Base-by-base conservation (phyloP, 768 basidiomycete species). In the Tylopilus felleus region DNA sequence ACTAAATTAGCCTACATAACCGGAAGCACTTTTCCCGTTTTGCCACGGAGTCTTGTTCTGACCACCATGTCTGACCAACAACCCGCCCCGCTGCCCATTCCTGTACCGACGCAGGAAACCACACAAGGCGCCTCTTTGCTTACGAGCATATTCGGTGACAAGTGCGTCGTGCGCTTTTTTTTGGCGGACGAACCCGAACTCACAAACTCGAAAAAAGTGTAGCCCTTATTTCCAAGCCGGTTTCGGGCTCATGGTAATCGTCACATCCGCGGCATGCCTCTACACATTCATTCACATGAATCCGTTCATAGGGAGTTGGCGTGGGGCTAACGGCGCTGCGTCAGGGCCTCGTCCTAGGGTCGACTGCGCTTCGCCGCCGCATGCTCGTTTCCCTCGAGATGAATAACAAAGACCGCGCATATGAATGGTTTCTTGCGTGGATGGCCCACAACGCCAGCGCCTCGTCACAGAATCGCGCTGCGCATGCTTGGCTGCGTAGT, bases 221-320 rank as follows among this genome's bases (percentile, higher is more conserved):
- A 99, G 97, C 68, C 96, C 93, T 35, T 95, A 93, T 75, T 98
- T 99, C 68, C 92, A 96, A 68, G 97, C 96, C 45, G 96, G 97
- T 25, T 98, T 98, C 64, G 97, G 96, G 33, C 81, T 99, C 35
- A 95, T 98, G 94, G 96, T 95, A 60, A 53, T 73, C 21, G 16
- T 31, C 27, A 29, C 43, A 19, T 29, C 16, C 43, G 56, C 38
- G 17, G 19, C 25, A 16, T 42, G 1, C 22, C 28, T 31, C 10
- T 31, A 22, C 22, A 19, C 41, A 13, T 52, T 61, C 41, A 13
- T 52, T 61, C 39, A 60, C 46, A 49, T 35, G 3, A 6, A 12
- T 36, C 3, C 14, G n/a, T 41, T 52, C 42, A 35, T 59, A 98
- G 96, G 91, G 93, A n/a, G 77, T 98, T 42, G 93, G 93, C 16